Conservation (phyloP, 345 rosid species). For the rapeseed (Brassica napus) region DNA sequence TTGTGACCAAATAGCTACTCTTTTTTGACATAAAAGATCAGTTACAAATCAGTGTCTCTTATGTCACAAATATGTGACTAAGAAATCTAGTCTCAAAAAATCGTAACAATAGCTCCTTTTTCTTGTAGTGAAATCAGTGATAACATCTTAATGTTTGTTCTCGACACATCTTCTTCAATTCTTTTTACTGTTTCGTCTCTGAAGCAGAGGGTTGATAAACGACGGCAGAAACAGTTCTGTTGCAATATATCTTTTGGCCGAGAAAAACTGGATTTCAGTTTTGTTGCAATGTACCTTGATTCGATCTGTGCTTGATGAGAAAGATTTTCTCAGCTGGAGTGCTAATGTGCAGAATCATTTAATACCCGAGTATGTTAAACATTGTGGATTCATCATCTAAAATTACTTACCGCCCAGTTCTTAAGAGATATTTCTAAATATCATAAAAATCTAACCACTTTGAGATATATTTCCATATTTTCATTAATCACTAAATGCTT, state of each 20-base stretch:
- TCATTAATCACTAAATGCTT: background rate
- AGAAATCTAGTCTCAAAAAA: too few relatives aligned
- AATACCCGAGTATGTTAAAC: background rate
- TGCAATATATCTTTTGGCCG: background rate
- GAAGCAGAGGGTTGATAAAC: conserved; percentile 33
- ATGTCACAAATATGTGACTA: too few relatives aligned
- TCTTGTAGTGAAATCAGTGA: too few relatives aligned
- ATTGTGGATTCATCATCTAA: conserved; percentile 1
- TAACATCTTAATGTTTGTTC: conserved; percentile 53
- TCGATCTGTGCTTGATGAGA: conserved; percentile 35
- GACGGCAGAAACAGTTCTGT: conserved; percentile 31
- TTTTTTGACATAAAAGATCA: too few relatives aligned
- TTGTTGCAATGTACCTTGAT: conserved; percentile 25
- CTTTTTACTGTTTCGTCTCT: conserved; percentile 28
- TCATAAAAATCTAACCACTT: background rate
- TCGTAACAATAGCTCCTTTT: too few relatives aligned
- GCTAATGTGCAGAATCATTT: conserved; percentile 15
- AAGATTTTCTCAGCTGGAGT: conserved; percentile 43
- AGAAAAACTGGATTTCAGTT: background rate
- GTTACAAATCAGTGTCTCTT: too few relatives aligned
- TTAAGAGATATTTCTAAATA: conserved; percentile 40
- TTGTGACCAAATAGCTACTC: too few relatives aligned
- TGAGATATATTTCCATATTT: background rate
- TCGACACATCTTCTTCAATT: conserved; percentile 51
- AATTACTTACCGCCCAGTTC: conserved; percentile 70